Evolutionary conservation across 2,329 filamentous ascomycete species (phyloP).

Genomic region (Fusarium subglutinans): DNA sequence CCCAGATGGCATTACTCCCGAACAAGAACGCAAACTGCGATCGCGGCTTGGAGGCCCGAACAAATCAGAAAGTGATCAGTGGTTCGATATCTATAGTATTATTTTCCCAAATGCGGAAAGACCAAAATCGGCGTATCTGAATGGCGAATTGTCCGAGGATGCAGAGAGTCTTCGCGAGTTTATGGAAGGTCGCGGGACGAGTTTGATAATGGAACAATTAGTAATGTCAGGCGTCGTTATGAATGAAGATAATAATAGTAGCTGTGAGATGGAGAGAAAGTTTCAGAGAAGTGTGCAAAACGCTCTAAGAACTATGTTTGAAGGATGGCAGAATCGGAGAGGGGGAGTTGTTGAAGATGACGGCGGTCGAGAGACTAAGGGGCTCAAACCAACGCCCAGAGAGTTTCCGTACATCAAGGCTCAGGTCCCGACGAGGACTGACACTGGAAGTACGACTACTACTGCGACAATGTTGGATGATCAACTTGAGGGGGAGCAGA

Average conservation of each 20-base stretch:
- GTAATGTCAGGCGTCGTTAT: not conserved
- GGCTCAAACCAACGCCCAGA: not conserved
- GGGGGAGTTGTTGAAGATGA: not conserved
- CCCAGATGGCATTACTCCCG: not conserved
- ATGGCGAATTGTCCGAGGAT: not conserved
- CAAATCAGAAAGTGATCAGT: constrained; percentile 1
- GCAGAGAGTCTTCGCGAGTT: not conserved
- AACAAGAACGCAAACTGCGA: not conserved
- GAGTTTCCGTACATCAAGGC: not conserved
- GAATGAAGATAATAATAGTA: not conserved
- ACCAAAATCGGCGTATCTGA: not conserved
- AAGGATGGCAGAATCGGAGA: not conserved
- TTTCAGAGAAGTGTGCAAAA: not conserved
- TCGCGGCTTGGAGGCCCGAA: not conserved
- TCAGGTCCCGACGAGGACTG: not conserved
- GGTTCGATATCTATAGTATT: not conserved
- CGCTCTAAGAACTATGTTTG: not conserved
- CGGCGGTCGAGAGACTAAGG: not conserved
- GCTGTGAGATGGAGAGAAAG: not conserved
- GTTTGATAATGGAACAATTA: not conserved
- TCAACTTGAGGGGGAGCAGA: not conserved
- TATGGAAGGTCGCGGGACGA: not conserved
- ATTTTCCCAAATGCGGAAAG: not conserved
- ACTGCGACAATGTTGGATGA: not conserved
- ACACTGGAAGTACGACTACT: not conserved